Conservation (phyloP, 805 yeast species). For the Martiniozyma abietophila region DNA sequence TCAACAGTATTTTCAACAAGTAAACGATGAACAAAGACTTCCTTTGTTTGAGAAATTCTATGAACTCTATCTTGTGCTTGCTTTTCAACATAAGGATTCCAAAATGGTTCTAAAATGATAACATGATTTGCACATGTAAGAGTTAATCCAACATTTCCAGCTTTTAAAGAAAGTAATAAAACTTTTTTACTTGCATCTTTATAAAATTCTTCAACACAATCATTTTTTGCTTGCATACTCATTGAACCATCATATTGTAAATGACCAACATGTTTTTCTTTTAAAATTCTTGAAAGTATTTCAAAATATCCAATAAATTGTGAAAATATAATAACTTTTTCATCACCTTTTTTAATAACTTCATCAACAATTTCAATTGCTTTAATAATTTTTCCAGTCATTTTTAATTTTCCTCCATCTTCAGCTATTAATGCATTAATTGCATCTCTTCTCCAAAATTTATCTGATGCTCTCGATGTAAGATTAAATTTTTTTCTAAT, state of each 20-base stretch:
- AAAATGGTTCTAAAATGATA: conserved; percentile 86
- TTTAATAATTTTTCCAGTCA: conserved; percentile 64
- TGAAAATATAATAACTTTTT: conserved; percentile 76
- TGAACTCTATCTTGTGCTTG: conserved; percentile 97
- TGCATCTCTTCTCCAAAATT: conserved; percentile 20
- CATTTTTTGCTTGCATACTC: conserved; percentile 59
- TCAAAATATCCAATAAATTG: conserved; percentile 80
- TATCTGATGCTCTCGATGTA: conserved; percentile 18
- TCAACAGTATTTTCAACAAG: conserved; percentile 71
- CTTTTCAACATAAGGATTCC: conserved; percentile 97
- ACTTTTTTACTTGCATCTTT: conserved; percentile 41
- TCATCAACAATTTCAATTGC: conserved; percentile 48
- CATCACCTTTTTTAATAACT: conserved; percentile 41
- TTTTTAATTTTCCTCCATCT: conserved; percentile 35
- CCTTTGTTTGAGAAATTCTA: conserved; percentile 80
- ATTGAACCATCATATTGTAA: conserved; percentile 78
- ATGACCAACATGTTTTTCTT: conserved; percentile 35
- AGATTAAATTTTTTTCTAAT: conserved; percentile 18
- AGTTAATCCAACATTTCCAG: conserved; percentile 94
- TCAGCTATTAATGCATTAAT: conserved; percentile 21
- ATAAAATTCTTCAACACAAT: conserved; percentile 55
- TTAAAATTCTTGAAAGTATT: conserved; percentile 45
- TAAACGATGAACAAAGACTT: conserved; percentile 69
- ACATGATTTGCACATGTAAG: conserved; percentile 93
- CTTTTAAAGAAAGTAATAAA: conserved; percentile 74